Percentiles rank a stretch among this genome's conserved stretches.
These are phyloP conservation scores for Zangia roseola DNA, from an alignment of 768 basidiomycete species.

Conservation along the genomic window DNA sequence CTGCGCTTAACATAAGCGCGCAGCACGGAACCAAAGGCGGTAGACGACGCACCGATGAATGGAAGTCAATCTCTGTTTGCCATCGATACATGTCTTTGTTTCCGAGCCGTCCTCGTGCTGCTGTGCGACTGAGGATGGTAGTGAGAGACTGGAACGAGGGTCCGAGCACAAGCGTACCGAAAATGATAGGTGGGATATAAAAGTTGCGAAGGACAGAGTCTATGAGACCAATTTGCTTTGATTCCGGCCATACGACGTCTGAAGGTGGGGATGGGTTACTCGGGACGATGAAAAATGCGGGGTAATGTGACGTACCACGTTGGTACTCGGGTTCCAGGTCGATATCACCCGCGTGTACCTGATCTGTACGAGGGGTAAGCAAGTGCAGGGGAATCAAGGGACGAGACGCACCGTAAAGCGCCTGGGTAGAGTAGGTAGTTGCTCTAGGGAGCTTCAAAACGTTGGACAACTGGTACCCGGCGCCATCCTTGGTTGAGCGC, in stretches of 20 bases:
- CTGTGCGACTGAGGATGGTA: constrained; percentile 42
- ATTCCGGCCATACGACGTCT: constrained; percentile 81
- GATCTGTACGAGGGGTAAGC: constrained; percentile 42
- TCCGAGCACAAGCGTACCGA: constrained; percentile 41
- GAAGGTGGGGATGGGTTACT: background rate
- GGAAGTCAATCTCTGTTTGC: constrained; percentile 78
- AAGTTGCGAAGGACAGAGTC: constrained; percentile 80
- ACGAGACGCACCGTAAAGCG: constrained; percentile 47
- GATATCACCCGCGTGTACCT: constrained; percentile 62
- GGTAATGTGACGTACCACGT: constrained; percentile 47
- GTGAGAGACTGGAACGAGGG: background rate
- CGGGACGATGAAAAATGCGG: background rate
- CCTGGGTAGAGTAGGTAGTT: constrained; percentile 62
- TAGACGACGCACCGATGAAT: constrained; percentile 54
- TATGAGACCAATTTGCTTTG: constrained; percentile 71
- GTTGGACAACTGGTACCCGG: constrained; percentile 35
- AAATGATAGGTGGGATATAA: constrained; percentile 79
- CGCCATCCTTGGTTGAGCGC: constrained; percentile 5
- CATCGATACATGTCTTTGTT: constrained; percentile 69
- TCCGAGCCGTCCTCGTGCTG: constrained; percentile 61
- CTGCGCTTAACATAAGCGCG: constrained; percentile 29
- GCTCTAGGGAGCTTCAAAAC: constrained; percentile 56
- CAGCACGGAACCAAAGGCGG: background rate
- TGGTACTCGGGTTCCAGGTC: constrained; percentile 78
- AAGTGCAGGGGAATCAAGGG: background rate